Base-by-base conservation (phyloP, 768 basidiomycete genomes). In the Boletus rubroflammeus region DNA sequence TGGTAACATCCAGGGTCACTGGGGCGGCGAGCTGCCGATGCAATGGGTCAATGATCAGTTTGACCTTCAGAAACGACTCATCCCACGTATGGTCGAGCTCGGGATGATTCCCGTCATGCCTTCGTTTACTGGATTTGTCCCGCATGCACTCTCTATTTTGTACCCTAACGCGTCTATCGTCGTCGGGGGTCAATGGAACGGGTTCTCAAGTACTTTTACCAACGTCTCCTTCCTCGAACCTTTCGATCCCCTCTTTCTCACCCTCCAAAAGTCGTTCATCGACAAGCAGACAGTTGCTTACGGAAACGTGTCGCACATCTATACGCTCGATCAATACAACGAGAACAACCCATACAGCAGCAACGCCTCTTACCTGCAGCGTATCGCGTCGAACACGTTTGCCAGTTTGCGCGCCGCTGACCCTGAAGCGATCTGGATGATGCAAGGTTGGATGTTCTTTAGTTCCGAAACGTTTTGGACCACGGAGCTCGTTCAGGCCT, bases 261-360 rank as follows among this genome's bases (percentile, higher is more conserved):
- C 63, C 23, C 55, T 76, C 32, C 75, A 76, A 52, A 65, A 63
- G 40, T 67, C 68, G 8, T 76, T 76, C 61, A 73, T 76, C 48
- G 41, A 63, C 5, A 76, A 75, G 56, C 74, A 76, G 58, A 51
- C 57, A 14, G 67, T 64, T 10, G 70, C 70, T 0, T 76, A 74
- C 47, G 75, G 75, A 7, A 65, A 68, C 42, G 55, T 74, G 28
- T 68, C 75, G 17, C 75, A 76, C 46, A 65, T 76, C 48, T 76
- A 76, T 53, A 74, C 75, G n/a, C 70, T 76, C 34, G 75, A 76
- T 58, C 75, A 75, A 48, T 76, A 76, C 63, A 75, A 75, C 63
- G 75, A 76, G 61, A 76, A 72, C 53, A 58, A 71, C 40, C 75
- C 75, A 3, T 71, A 64, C 41, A 74, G 67, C 54, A 59, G 64